phyloP scores from a whole-genome alignment of 2,329 filamentous ascomycete genomes.

The Trichoderma guizhouense region DNA sequence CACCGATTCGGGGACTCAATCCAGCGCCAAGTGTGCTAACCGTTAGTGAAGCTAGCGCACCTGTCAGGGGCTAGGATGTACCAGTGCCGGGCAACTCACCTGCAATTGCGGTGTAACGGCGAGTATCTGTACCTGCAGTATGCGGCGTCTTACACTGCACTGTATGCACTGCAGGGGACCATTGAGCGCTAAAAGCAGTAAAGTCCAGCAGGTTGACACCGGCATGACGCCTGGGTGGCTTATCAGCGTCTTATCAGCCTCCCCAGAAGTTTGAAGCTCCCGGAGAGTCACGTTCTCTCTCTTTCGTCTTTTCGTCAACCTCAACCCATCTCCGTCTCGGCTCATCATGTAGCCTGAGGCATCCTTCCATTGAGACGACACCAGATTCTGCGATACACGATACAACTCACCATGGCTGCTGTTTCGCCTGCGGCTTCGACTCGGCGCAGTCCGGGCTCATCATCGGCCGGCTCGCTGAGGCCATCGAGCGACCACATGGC shows the following conservation, averaged over 20 bases:
- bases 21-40: background rate
- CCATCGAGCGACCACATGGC: constrained; percentile 26
- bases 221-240: background rate
- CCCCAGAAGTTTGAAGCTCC: background rate
- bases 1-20: background rate
- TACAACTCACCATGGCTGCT: constrained; percentile 29
- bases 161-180: background rate
- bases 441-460: constrained; percentile 36
- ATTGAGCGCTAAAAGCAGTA: background rate
- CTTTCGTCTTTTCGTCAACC: background rate
- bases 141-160: background rate
- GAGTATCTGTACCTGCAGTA: background rate
- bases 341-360: constrained; percentile 4
- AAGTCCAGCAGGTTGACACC: background rate
- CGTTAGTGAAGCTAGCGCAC: background rate
- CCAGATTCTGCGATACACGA: background rate
- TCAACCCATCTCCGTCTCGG: background rate
- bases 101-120: background rate
- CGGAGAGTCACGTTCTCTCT: background rate
- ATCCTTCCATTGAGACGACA: background rate
- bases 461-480: constrained; percentile 34
- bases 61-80: background rate
- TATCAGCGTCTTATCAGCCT: background rate
- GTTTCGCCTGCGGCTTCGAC: constrained; percentile 32
- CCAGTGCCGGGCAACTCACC: background rate